These are phyloP conservation scores for Zizania palustris DNA, from an alignment of 202 grass and related monocot genomes.

Conservation along the genomic window DNA sequence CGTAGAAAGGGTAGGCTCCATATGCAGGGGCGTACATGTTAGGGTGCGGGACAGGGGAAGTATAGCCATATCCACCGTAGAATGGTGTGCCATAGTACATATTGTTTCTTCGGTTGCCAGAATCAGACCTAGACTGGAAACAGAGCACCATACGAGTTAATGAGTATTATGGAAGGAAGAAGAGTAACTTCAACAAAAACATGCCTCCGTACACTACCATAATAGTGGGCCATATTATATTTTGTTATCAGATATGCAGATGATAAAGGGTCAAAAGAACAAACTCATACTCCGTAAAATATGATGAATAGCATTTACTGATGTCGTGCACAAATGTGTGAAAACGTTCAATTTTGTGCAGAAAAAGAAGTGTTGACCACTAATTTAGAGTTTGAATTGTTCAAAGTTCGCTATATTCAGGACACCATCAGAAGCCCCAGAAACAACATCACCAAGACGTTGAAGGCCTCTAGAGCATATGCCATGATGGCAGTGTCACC, in stretches of 20 bases:
- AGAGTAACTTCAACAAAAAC: background rate
- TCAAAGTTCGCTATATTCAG: background rate
- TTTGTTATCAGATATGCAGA: background rate
- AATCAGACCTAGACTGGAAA: conserved; percentile 60
- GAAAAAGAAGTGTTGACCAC: background rate
- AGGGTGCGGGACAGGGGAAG: conserved; percentile 47
- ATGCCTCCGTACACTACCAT: background rate
- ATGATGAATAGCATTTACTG: background rate
- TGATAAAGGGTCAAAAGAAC: background rate
- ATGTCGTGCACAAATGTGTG: background rate
- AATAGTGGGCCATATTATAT: background rate
- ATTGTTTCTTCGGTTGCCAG: conserved; percentile 50
- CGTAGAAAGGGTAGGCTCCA: conserved; percentile 65
- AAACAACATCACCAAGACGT: background rate
- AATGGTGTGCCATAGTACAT: conserved; percentile 65
- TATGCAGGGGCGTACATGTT: conserved; percentile 64
- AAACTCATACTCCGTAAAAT: background rate
- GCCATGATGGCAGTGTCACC: background rate
- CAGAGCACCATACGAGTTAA: background rate
- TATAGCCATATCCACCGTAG: conserved; percentile 62
- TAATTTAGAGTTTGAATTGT: conserved; percentile 8
- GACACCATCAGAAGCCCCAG: background rate
- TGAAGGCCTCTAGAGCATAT: background rate
- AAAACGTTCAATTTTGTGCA: background rate
- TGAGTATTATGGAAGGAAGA: background rate